These are phyloP conservation scores for Erythrophleum ivorense DNA, from an alignment of 331 rosid genomes.

Conservation along the genomic window DNA sequence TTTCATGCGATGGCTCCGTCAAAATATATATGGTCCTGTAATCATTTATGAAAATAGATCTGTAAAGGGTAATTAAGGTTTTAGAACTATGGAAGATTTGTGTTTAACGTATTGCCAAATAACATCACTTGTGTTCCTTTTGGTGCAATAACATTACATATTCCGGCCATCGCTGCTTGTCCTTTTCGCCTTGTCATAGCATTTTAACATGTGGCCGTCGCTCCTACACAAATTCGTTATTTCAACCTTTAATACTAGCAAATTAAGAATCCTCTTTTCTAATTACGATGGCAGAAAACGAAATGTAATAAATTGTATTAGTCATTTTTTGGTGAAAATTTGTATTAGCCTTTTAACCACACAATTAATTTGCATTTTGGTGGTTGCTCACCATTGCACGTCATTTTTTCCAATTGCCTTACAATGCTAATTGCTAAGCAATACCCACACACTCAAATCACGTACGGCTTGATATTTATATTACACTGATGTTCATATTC, in stretches of 20 bases:
- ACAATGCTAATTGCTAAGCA: too few relatives aligned
- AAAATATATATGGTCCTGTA: background rate
- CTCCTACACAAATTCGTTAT: slow-evolving; percentile 30
- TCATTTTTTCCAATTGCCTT: background rate
- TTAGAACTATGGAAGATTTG: background rate
- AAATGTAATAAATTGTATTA: background rate
- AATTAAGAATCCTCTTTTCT: background rate
- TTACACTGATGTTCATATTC: too few relatives aligned
- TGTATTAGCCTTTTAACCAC: background rate
- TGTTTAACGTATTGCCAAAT: background rate
- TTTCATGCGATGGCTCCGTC: too few relatives aligned
- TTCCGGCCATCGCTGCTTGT: background rate
- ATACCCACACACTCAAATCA: too few relatives aligned
- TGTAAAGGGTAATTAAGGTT: background rate
- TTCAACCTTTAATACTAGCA: background rate
- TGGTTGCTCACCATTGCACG: background rate
- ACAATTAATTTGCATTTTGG: background rate
- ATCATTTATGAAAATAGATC: background rate
- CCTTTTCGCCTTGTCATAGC: background rate
- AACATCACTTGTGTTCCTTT: background rate
- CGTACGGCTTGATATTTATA: too few relatives aligned
- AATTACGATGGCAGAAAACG: background rate
- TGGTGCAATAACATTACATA: background rate
- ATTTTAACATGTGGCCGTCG: slow-evolving; percentile 13
- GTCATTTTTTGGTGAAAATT: background rate